Base-by-base conservation (phyloP, 805 yeast species). In the Blastobotrys muscicola region DNA sequence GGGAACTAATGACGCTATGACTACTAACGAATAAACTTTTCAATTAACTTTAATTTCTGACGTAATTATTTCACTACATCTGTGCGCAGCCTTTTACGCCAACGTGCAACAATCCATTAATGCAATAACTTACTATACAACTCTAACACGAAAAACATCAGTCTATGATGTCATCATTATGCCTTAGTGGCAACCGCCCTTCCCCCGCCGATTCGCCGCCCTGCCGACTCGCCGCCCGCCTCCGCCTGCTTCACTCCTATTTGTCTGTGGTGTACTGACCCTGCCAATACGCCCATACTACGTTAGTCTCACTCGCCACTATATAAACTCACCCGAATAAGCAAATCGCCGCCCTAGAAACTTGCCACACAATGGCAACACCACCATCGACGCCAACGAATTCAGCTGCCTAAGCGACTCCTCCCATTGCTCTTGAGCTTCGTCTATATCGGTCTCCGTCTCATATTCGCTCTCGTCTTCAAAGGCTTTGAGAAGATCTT, bases 371-470 rank as follows among this genome's bases (percentile, higher is more conserved):
- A 81, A 58, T 1, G 90, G 90, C 38, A 80, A 66, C 30, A 82
- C 51, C 8, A 82, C 73, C 46, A 72, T 64, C 44, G 71, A 71
- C 11, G 80, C 59, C 33, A 83, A 65, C 10, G 69, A 69, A 26
- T 71, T 71, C 38, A 82, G 60, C 58, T 81, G 85, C 41, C 64
- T 63, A 45, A 82, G 48, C 46, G 79, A 76, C 55, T 78, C 84
- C 40, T 82, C 86, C 87, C 87, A 82, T 49, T 82, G 85, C 50
- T 72, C 72, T 56, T 80, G 85, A 0, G 85, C 81, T 29, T 75
- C 70, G 29, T 40, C 43, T 11, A 30, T n/a, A 2, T 33, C 36
- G 8, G 26, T 10, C 12, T 39, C 42, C 41, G 52, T 48, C 14
- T 43, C 42, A 16, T 36, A 45, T 13, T 45, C 45, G 15, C 50